These are phyloP conservation scores for Mycosarcoma maydis DNA, from an alignment of 1,284 basidiomycete genomes.

Conservation along the genomic window DNA sequence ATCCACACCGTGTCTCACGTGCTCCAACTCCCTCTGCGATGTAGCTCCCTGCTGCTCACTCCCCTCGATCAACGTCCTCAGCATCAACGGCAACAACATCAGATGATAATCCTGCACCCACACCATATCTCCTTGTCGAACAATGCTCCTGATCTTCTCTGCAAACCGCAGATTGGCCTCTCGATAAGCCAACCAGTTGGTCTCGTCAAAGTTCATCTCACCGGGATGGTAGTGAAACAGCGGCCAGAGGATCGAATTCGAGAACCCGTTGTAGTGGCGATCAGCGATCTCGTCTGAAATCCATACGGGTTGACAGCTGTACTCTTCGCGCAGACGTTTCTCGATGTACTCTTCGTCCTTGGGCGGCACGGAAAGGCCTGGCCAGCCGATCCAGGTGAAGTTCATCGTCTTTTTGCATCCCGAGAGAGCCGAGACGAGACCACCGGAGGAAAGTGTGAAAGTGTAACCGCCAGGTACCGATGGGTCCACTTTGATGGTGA, in stretches of 20 bases:
- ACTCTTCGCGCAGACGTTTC: slow-evolving; percentile 84
- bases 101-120: slow-evolving; percentile 80
- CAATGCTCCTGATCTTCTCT: slow-evolving; percentile 81
- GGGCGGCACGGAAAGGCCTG: slow-evolving; percentile 58
- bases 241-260: slow-evolving; percentile 99
- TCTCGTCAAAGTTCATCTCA: slow-evolving; percentile 96
- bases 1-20: slow-evolving; percentile 58
- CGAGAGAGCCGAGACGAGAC: slow-evolving; percentile 64
- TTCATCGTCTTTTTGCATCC: slow-evolving; percentile 65
- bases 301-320: slow-evolving; percentile 96
- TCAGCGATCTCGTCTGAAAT: slow-evolving; percentile 97
- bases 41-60: slow-evolving; percentile 68
- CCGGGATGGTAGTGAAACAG: slow-evolving; percentile 91
- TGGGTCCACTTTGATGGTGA: slow-evolving; percentile 65
- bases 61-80: slow-evolving; percentile 82
- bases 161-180: slow-evolving; percentile 97
- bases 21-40: slow-evolving; percentile 59
- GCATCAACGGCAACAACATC: slow-evolving; percentile 95
- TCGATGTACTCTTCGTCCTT: slow-evolving; percentile 63
- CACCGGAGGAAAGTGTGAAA: slow-evolving; percentile 63
- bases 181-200: slow-evolving; percentile 96
- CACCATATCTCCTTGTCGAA: slow-evolving; percentile 83
- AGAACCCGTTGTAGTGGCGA: slow-evolving; percentile 96
- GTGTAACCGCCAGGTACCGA: slow-evolving; percentile 62
- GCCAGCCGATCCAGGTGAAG: slow-evolving; percentile 67